phyloP scores from a whole-genome alignment of 2,329 filamentous ascomycete genomes.

The Escovopsis sp. region DNA sequence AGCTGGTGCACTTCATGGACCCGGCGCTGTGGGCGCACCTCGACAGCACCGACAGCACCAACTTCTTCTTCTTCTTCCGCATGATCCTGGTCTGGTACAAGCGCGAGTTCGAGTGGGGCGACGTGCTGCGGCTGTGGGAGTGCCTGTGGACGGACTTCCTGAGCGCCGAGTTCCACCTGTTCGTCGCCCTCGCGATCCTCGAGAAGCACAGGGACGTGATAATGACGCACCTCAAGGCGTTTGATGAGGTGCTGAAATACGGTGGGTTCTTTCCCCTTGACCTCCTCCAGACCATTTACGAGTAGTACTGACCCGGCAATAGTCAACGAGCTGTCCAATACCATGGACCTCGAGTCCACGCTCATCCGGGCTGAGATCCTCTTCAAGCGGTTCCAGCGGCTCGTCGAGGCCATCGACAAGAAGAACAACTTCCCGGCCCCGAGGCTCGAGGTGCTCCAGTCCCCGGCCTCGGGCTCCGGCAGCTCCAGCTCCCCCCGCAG shows the following conservation, averaged over 20 bases:
- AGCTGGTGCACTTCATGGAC: conserved; percentile 93
- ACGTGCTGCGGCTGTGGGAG: conserved; percentile 84
- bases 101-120: conserved; percentile 82
- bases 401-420: conserved; percentile 84
- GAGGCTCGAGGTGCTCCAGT: conserved; percentile 12
- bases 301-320: too few relatives aligned
- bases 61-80: conserved; percentile 99
- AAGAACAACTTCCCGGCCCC: conserved; percentile 66
- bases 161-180: conserved; percentile 83
- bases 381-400: conserved; percentile 75
- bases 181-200: conserved; percentile 82
- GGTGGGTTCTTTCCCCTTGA: conserved; percentile 35
- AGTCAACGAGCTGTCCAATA: conserved; percentile 91
- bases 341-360: conserved; percentile 78
- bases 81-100: conserved; percentile 99
- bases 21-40: conserved; percentile 86
- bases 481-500: background rate
- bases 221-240: conserved; percentile 83
- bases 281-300: too few relatives aligned
- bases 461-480: conserved; percentile 1
- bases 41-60: conserved; percentile 81
- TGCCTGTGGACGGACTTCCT: conserved; percentile 85
- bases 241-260: conserved; percentile 96
- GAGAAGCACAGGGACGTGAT: conserved; percentile 96
- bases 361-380: conserved; percentile 78